These are phyloP conservation scores for Scedosporium aurantiacum DNA, from an alignment of 2,329 filamentous ascomycete genomes.

Conservation along the genomic window DNA sequence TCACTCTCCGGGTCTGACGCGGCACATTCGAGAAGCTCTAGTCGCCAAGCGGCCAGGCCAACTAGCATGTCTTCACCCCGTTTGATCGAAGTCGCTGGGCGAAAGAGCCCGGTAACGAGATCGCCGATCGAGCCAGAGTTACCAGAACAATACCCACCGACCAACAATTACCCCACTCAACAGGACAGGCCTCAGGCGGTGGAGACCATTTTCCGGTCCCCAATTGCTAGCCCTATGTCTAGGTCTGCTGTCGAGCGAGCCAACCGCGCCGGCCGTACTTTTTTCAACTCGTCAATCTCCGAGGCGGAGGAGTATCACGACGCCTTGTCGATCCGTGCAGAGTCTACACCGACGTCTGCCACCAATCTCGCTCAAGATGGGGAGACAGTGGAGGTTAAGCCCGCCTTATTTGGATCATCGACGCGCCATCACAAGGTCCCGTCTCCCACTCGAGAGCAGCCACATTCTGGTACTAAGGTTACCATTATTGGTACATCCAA, in stretches of 20 bases:
- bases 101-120: conserved; percentile 35
- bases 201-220: conserved; percentile 15
- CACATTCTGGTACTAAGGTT: conserved; percentile 21
- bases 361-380: background rate
- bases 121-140: conserved; percentile 17
- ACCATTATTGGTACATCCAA: conserved; percentile 21
- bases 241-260: conserved; percentile 21
- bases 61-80: conserved; percentile 44
- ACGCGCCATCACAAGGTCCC: conserved; percentile 9
- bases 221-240: conserved; percentile 14
- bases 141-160: background rate
- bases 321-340: conserved; percentile 8
- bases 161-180: conserved; percentile 29
- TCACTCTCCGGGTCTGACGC: conserved; percentile 34
- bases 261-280: conserved; percentile 13
- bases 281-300: conserved; percentile 25
- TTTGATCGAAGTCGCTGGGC: conserved; percentile 44
- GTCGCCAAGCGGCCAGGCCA: conserved; percentile 12
- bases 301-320: conserved; percentile 30
- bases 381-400: background rate
- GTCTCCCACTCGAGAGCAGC: conserved; percentile 12
- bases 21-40: conserved; percentile 17
- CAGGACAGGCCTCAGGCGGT: conserved; percentile 18
- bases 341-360: conserved; percentile 7
- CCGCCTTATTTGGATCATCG: conserved; percentile 15